Evolutionary conservation across 2,329 filamentous ascomycete genomes (phyloP).

Genomic region (Metarhizium humberi): DNA sequence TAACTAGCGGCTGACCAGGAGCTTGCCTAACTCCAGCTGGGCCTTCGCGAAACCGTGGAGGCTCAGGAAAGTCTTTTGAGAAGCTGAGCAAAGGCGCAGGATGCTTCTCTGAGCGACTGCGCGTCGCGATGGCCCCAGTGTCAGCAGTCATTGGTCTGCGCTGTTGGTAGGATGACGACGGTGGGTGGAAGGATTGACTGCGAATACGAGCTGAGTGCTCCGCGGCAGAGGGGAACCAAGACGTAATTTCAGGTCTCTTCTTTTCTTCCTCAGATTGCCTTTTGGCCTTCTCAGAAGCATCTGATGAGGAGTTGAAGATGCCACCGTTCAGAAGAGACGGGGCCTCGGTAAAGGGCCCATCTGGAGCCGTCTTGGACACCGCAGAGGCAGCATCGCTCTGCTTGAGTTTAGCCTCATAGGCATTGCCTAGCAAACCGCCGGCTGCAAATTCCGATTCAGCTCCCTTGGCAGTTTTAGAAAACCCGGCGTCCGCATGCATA

Average conservation of each 20-base stretch:
- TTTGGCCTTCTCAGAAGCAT: conserved; percentile 4
- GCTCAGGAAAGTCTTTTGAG: conserved; percentile 50
- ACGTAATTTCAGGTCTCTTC: conserved; percentile 14
- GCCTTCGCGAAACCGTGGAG: conserved; percentile 44
- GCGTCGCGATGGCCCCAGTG: conserved; percentile 1
- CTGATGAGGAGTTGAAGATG: conserved; percentile 12
- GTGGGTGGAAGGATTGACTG: conserved; percentile 14
- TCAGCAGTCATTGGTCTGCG: conserved; percentile 18
- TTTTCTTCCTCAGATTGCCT: conserved; percentile 13
- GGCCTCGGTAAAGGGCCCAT: conserved; percentile 43
- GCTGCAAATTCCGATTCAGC: conserved; percentile 36
- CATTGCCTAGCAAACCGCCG: conserved; percentile 40
- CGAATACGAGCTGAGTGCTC: conserved; percentile 28
- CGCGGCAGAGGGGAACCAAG: conserved; percentile 28
- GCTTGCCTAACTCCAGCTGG: conserved; percentile 37
- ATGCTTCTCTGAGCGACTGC: conserved; percentile 22
- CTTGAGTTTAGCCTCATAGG: conserved; percentile 36
- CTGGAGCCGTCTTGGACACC: conserved; percentile 22
- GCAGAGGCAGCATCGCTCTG: conserved; percentile 21
- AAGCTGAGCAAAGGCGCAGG: conserved; percentile 58
- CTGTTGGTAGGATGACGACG: conserved; percentile 2
- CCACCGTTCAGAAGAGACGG: conserved; percentile 44
- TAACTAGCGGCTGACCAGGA: conserved; percentile 32
- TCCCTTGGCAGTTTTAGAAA: neutral
- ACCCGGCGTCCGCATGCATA: neutral